Base-by-base conservation (phyloP, 345 rosid genomes). In the Citrus reticulata region DNA sequence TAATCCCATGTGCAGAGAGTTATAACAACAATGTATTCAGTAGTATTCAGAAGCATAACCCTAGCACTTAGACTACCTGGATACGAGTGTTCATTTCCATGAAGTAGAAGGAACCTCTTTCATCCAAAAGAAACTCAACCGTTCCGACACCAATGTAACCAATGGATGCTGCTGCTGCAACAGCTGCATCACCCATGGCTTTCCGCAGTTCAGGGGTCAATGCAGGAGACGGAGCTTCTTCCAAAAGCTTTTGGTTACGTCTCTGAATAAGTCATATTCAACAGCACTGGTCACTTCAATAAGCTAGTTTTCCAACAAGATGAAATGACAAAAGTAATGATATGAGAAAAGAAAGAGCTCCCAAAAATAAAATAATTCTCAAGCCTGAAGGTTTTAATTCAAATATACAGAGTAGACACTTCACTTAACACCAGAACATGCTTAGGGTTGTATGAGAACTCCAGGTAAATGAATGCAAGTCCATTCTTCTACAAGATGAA, bases 151-250 rank as follows among this genome's bases (percentile, higher is more conserved):
- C 99, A 75, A 94, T 88, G 79, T 96, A 96, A 13, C 99, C 98
- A 78, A 96, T 96, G 37, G 98, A 96, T 75, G 98, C 99, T 81
- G 98, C 99, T n/a, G 99, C 99, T 55, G 97, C 91, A 78, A 94
- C 98, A 63, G 99, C 99, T 77, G 99, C 97, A 90, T 96, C 99
- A 81, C 98, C 98, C 99, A 96, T 96, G 83, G 98, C 97, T 86
- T 92, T 96, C 40, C 99, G 87, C 85, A 96, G 81, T 81, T 96
- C 97, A 57, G 95, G 87, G 81, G 97, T 96, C 88, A 96, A 79
- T 80, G 98, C 99, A 59, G 99, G 99, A 80, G 98, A 96, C 49
- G 99, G 99, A 57, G 99, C 99, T 87, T 96, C 99, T 90, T 96
- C 99, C 70, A 96, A 83, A 80, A 92, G 87, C 83, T 96, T 96